These are phyloP conservation scores for Aspergillus sclerotialis DNA, from an alignment of 2,329 filamentous ascomycete genomes.

Conservation along the genomic window DNA sequence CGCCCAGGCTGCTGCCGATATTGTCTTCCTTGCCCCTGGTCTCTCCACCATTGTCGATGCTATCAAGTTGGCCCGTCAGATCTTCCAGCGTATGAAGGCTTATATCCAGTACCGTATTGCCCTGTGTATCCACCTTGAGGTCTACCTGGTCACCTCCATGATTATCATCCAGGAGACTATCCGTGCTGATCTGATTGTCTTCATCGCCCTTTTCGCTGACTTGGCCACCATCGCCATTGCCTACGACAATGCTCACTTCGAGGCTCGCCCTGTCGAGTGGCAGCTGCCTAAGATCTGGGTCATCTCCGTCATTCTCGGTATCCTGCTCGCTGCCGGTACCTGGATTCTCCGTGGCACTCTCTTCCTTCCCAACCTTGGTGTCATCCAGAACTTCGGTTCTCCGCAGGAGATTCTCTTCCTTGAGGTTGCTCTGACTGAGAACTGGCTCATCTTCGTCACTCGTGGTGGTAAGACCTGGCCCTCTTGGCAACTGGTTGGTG, in stretches of 20 bases:
- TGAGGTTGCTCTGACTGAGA: conserved; percentile 84
- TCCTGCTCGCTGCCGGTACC: conserved; percentile 61
- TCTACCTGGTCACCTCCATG: conserved; percentile 72
- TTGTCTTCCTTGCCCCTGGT: conserved; percentile 67
- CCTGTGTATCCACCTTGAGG: conserved; percentile 65
- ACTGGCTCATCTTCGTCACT: conserved; percentile 96
- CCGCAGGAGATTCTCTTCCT: conserved; percentile 79
- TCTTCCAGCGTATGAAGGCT: conserved; percentile 72
- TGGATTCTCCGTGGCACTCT: conserved; percentile 67
- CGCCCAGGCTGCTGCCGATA: conserved; percentile 65
- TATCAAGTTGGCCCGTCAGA: conserved; percentile 67
- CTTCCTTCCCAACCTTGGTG: conserved; percentile 62
- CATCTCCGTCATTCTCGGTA: conserved; percentile 53
- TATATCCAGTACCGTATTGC: conserved; percentile 74
- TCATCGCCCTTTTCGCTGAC: conserved; percentile 73
- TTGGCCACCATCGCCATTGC: conserved; percentile 71
- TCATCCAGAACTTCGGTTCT: conserved; percentile 68
- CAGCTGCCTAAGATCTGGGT: conserved; percentile 77
- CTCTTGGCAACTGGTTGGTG: conserved; percentile 65
- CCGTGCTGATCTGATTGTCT: conserved; percentile 65
- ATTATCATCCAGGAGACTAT: conserved; percentile 74
- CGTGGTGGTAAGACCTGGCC: conserved; percentile 71
- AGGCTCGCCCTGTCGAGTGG: conserved; percentile 70
- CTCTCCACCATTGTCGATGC: conserved; percentile 64
- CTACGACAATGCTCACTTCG: conserved; percentile 72